Conservation (phyloP, 2,329 filamentous ascomycete genomes). For the Sclerotinia subarctica region DNA sequence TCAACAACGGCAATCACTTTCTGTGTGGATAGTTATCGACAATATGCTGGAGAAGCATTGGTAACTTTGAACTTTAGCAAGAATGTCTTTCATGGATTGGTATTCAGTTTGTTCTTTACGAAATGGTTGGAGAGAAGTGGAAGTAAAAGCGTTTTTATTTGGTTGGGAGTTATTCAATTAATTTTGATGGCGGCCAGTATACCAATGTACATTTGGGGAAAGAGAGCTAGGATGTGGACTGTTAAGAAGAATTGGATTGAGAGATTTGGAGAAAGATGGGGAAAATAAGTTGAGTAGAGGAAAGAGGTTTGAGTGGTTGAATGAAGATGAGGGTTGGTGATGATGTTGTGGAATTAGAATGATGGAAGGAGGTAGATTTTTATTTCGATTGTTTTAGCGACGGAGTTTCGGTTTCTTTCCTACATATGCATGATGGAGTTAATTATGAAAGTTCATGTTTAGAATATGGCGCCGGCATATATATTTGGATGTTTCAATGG, state of each 20-base stretch:
- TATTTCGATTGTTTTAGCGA: neutral
- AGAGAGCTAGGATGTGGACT: constrained; percentile 91
- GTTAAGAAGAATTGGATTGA: constrained; percentile 83
- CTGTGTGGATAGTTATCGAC: constrained; percentile 86
- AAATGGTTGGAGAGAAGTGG: constrained; percentile 76
- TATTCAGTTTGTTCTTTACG: constrained; percentile 86
- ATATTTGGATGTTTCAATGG: neutral
- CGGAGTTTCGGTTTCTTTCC: neutral
- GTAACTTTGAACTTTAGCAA: constrained; percentile 95
- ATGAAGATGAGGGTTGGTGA: neutral
- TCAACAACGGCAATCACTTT: constrained; percentile 93
- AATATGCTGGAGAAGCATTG: constrained; percentile 89
- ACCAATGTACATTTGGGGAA: constrained; percentile 93
- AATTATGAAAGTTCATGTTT: neutral
- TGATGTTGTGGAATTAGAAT: neutral
- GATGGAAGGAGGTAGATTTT: neutral
- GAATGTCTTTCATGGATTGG: constrained; percentile 85
- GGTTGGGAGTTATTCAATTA: constrained; percentile 82
- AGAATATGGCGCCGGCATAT: neutral
- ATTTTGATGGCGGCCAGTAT: constrained; percentile 70
- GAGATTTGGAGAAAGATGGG: constrained; percentile 48
- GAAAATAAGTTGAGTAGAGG: neutral
- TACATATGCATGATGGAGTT: neutral
- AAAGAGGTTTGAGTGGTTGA: neutral
- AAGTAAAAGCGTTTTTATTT: constrained; percentile 73